Evolutionary conservation across 2,329 filamentous ascomycete species (phyloP).

Genomic region (Coleophoma cylindrospora): DNA sequence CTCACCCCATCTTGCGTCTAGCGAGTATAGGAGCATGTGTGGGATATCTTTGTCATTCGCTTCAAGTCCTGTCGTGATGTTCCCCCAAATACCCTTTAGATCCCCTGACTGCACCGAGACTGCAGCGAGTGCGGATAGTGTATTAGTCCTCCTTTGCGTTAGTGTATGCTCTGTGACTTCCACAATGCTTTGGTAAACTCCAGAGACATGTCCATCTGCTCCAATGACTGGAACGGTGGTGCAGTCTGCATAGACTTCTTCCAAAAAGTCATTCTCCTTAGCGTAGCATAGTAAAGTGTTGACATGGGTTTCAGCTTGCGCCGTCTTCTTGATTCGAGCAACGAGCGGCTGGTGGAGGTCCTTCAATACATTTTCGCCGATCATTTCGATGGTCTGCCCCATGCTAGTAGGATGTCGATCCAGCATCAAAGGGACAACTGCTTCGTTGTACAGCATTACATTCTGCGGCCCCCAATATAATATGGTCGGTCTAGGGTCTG

Average conservation of each 20-base stretch:
- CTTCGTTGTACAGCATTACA: neutral
- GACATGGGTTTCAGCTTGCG: neutral
- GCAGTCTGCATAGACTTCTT: neutral
- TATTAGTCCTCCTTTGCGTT: neutral
- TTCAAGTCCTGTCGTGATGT: neutral
- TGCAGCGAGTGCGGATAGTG: neutral
- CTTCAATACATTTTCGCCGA: neutral
- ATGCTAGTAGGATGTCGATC: neutral
- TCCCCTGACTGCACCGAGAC: neutral
- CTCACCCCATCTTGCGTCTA: neutral
- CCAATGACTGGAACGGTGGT: neutral
- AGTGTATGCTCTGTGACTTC: neutral
- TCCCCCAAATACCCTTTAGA: neutral
- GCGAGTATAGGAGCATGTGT: neutral
- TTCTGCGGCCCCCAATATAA: neutral
- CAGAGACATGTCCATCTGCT: neutral
- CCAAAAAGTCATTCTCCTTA: neutral
- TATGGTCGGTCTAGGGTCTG: neutral
- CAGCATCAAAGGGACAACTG: neutral
- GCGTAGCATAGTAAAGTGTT: neutral
- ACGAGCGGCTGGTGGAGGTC: neutral
- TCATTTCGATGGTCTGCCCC: neutral
- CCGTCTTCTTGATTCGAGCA: too few relatives aligned
- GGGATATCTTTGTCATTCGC: neutral
- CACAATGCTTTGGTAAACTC: neutral